These are phyloP conservation scores for Aspergillus asperescens DNA, from an alignment of 495 filamentous ascomycete genomes.

Conservation along the genomic window DNA sequence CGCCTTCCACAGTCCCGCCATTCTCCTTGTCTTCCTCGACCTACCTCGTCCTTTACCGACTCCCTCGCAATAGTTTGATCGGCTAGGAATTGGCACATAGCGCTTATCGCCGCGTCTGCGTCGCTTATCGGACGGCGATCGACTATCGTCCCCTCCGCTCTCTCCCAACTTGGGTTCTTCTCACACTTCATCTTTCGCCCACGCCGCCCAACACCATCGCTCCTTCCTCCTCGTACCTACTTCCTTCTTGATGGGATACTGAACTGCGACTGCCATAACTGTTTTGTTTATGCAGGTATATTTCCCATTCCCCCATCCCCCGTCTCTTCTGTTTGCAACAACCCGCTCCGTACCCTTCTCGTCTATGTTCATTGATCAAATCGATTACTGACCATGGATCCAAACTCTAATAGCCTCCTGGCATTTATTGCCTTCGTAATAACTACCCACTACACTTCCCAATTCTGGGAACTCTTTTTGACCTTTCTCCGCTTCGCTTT, in stretches of 20 bases:
- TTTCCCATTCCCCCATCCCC: not conserved
- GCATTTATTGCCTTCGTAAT: not conserved
- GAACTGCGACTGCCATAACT: conserved; percentile 11
- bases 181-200: not conserved
- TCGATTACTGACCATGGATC: not conserved
- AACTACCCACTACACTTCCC: not conserved
- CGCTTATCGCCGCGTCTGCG: conserved; percentile 24
- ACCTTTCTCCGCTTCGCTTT: conserved; percentile 8
- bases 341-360: not conserved
- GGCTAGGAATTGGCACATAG: not conserved
- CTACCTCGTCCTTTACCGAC: too few species aligned
- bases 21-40: not conserved
- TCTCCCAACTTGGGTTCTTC: too few species aligned
- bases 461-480: not conserved
- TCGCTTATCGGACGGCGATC: conserved; percentile 19
- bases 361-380: not conserved
- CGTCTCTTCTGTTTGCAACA: conserved; percentile 1
- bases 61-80: not conserved
- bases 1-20: not conserved
- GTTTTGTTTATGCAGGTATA: not conserved
- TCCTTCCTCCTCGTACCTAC: conserved; percentile 2
- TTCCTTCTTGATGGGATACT: not conserved
- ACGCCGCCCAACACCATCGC: not conserved
- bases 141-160: conserved; percentile 9
- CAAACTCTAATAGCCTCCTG: not conserved